Evolutionary conservation across 2,329 filamentous ascomycete species (phyloP), one percentile per base, ranked within the genome.

Genomic region (Fusarium camptoceras): DNA sequence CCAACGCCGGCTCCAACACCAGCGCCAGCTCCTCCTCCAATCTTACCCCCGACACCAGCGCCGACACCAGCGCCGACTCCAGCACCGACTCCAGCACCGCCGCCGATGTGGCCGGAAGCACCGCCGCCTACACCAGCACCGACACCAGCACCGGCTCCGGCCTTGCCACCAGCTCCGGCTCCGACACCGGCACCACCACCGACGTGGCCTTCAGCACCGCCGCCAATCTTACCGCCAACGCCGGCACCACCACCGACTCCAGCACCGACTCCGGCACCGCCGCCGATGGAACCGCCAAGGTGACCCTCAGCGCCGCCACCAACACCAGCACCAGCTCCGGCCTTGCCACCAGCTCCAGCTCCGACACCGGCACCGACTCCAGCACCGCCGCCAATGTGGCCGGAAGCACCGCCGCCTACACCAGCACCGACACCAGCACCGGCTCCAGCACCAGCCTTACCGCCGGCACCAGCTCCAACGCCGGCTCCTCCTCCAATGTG

Each of bases 361-460:
- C 31, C 55, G 16, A 25, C 1, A 9, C 51, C 55, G n/a, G 53
- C 41, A 24, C 53, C 51, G 18, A 37, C 41, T n/a, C 34, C 34
- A 37, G 34, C 34, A n/a, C 34, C 34, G 34, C 30, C 30, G 30
- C n/a, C n/a, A n/a, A n/a, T n/a, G n/a, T n/a, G n/a, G n/a, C n/a
- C n/a, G n/a, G n/a, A n/a, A 3, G 53, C 57, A 24, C 59, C 44
- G 2, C 37, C 59, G 2, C 37, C 57, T 3, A 25, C 27, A 7
- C 47, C 59, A 5, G 61, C 62, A 27, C 62, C 54, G 3, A 42
- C 57, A 24, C 59, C 44, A 2, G 37, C 59, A 2, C 37, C 57
- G 3, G 22, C 27, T 5, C 47, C 59, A 5, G 61, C 62, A 27
- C 62, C 54, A 18, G n/a, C n/a, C n/a, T n/a, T n/a, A n/a, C n/a